These are phyloP conservation scores for Xerocomellus intermedius DNA, from an alignment of 768 basidiomycete species.

Conservation along the genomic window DNA sequence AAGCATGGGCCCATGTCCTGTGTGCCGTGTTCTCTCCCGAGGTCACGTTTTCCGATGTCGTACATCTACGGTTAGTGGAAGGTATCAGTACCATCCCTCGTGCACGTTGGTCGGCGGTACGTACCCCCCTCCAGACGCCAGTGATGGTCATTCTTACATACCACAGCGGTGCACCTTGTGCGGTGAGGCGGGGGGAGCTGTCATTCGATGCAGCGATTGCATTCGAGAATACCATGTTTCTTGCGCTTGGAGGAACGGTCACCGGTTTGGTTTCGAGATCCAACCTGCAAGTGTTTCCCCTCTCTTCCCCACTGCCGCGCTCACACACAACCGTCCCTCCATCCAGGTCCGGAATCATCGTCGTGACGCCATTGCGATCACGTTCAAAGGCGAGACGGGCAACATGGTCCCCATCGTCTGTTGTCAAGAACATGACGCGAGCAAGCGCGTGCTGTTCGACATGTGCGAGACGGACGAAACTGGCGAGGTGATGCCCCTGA, in stretches of 20 bases:
- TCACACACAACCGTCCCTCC: not conserved
- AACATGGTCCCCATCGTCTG: slow-evolving; percentile 74
- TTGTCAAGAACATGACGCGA: slow-evolving; percentile 74
- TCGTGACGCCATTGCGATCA: slow-evolving; percentile 62
- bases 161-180: slow-evolving; percentile 76
- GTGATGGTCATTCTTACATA: slow-evolving; percentile 7
- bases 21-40: slow-evolving; percentile 90
- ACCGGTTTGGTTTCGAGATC: slow-evolving; percentile 92
- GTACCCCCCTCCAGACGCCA: slow-evolving; percentile 25
- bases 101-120: slow-evolving; percentile 72
- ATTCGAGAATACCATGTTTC: slow-evolving; percentile 77
- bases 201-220: slow-evolving; percentile 84
- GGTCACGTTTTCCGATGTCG: slow-evolving; percentile 75
- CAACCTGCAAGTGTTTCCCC: slow-evolving; percentile 55
- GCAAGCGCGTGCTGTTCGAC: slow-evolving; percentile 69
- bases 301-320: not conserved
- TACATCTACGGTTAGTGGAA: slow-evolving; percentile 75
- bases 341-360: slow-evolving; percentile 74
- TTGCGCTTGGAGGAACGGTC: slow-evolving; percentile 85
- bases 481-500: slow-evolving; percentile 58
- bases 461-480: slow-evolving; percentile 84
- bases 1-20: slow-evolving; percentile 88
- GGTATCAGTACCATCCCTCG: slow-evolving; percentile 73
- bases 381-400: slow-evolving; percentile 77
- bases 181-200: slow-evolving; percentile 68